Conservation (phyloP, 306 rosid genomes). For the Cyclanthera cordifolia region DNA sequence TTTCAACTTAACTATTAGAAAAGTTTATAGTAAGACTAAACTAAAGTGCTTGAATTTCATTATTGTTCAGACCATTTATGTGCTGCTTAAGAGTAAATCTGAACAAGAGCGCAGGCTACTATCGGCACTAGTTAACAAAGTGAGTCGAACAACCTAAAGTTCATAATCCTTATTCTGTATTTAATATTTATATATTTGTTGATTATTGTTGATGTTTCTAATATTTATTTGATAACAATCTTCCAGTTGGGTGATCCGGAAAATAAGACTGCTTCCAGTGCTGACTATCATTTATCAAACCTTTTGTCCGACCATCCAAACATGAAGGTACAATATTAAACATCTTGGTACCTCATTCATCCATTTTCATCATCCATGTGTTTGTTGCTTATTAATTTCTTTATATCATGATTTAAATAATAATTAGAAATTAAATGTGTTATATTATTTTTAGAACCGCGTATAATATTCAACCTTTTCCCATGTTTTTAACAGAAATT, state of each 20-base stretch:
- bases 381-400: not conserved
- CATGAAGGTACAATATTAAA: slow-evolving; percentile 55
- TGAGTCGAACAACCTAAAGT: slow-evolving; percentile 26
- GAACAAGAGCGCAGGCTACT: slow-evolving; percentile 89
- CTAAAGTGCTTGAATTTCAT: not conserved
- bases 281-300: slow-evolving; percentile 78
- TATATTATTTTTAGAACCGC: no score
- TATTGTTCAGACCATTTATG: slow-evolving; percentile 47
- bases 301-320: slow-evolving; percentile 85
- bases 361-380: not conserved
- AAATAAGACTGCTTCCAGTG: slow-evolving; percentile 82
- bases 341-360: not conserved
- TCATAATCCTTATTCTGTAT: not conserved
- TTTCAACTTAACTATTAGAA: not conserved
- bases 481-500: not conserved
- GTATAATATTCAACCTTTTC: no score
- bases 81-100: slow-evolving; percentile 75
- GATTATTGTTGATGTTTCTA: slow-evolving; percentile 11
- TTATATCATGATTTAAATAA: no score
- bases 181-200: not conserved
- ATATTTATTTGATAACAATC: not conserved
- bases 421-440: no score
- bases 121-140: slow-evolving; percentile 84
- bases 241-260: slow-evolving; percentile 95
- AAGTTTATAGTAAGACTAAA: not conserved